These are phyloP conservation scores for Zygosaccharomyces pseudobailii DNA, from an alignment of 1,139 yeast genomes.

Conservation along the genomic window DNA sequence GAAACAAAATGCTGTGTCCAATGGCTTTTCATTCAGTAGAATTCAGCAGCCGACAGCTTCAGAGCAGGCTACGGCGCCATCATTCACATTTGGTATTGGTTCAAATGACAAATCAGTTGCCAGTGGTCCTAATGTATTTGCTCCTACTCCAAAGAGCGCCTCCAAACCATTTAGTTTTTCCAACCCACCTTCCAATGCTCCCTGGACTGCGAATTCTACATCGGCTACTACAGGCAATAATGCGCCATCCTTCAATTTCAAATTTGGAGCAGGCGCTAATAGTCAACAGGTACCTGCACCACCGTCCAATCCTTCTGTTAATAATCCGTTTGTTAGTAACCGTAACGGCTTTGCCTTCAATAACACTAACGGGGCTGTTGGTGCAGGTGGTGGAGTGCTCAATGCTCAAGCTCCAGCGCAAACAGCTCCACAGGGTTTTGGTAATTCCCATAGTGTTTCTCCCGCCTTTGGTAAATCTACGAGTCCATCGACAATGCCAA, in stretches of 20 bases:
- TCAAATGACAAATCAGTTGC: constrained; percentile 8
- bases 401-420: constrained; percentile 1
- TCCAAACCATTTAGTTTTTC: constrained; percentile 1
- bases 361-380: neutral
- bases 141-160: neutral
- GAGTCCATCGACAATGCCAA: constrained; percentile 8
- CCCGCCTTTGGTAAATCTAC: constrained; percentile 16
- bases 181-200: neutral
- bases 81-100: constrained; percentile 16
- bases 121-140: constrained; percentile 2
- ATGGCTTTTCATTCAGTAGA: constrained; percentile 3
- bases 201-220: neutral
- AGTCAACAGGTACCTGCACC: constrained; percentile 7
- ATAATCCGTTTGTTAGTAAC: constrained; percentile 1
- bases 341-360: constrained; percentile 8
- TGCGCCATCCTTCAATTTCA: constrained; percentile 6
- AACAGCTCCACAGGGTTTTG: constrained; percentile 4
- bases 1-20: neutral
- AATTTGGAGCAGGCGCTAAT: constrained; percentile 13
- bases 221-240: neutral
- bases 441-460: constrained; percentile 9
- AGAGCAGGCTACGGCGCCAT: neutral
- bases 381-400: neutral
- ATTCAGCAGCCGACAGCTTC: neutral
- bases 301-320: constrained; percentile 3